phyloP scores from a whole-genome alignment of 345 rosid genomes.

The Jatropha curcas region DNA sequence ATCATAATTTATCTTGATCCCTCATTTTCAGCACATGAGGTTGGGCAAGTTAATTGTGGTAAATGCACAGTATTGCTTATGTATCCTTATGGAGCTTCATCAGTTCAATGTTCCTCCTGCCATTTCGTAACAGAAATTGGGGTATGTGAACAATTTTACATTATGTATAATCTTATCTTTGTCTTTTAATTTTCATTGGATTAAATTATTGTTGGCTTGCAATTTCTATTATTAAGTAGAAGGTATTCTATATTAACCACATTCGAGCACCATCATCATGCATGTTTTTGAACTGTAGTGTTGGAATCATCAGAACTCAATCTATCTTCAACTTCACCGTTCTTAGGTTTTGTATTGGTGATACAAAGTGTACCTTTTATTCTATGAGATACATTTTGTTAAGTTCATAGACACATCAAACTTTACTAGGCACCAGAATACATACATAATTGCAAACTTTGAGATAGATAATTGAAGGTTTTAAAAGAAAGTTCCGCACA shows the following conservation, averaged over 20 bases:
- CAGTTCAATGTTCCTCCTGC: slow-evolving; percentile 84
- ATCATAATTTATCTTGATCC: not conserved
- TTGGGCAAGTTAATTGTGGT: slow-evolving; percentile 71
- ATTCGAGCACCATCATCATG: not conserved
- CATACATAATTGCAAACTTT: not conserved
- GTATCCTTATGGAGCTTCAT: slow-evolving; percentile 83
- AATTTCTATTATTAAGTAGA: not conserved
- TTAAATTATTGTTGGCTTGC: not conserved
- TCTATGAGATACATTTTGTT: not conserved
- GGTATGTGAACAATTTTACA: slow-evolving; percentile 43
- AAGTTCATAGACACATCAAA: not conserved
- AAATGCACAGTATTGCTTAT: slow-evolving; percentile 63
- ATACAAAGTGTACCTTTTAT: not conserved
- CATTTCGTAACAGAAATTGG: slow-evolving; percentile 63
- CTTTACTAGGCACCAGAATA: not conserved
- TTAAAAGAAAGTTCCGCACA: not conserved
- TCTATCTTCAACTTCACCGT: too few species aligned
- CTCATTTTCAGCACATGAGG: slow-evolving; percentile 59
- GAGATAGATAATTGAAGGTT: not conserved
- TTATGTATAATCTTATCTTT: not conserved
- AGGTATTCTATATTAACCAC: not conserved
- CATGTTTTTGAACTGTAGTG: not conserved
- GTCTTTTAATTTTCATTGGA: not conserved
- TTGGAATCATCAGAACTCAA: not conserved
- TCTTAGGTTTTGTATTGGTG: not conserved